Conservation (phyloP, 306 rosid genomes). For the Vicia faba region DNA sequence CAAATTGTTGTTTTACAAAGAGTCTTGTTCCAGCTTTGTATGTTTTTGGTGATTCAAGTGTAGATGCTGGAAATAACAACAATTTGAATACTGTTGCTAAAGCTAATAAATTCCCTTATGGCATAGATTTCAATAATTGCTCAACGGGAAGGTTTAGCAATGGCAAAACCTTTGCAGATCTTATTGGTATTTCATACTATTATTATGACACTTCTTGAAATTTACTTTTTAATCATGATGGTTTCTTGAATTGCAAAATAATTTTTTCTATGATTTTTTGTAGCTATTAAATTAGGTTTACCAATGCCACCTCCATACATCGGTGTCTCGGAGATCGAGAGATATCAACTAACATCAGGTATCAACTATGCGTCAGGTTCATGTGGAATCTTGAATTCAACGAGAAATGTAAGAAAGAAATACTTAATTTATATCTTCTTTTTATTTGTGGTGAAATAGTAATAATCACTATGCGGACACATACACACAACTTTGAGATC, state of each 20-base stretch:
- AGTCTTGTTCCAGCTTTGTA: constrained; percentile 19
- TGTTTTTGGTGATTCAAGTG: constrained; percentile 27
- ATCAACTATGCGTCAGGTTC: constrained; percentile 15
- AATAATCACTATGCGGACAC: too few relatives aligned
- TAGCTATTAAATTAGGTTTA: constrained; percentile 11
- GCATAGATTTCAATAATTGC: constrained; percentile 17
- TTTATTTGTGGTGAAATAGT: too few relatives aligned
- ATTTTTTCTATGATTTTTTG: background rate
- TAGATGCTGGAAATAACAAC: constrained; percentile 26
- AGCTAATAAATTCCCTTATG: constrained; percentile 5
- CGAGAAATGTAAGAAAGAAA: constrained; percentile 8
- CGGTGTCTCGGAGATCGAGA: background rate
- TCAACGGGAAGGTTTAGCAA: constrained; percentile 13
- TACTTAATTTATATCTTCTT: too few relatives aligned
- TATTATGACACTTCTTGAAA: too few relatives aligned
- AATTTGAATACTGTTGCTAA: constrained; percentile 13
- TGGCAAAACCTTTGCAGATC: constrained; percentile 23
- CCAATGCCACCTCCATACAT: constrained; percentile 25
- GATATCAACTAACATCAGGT: constrained; percentile 7
- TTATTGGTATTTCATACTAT: background rate
- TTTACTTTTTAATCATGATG: too few relatives aligned
- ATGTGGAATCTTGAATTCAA: constrained; percentile 24
- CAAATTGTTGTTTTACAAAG: background rate
- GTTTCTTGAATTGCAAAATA: background rate
- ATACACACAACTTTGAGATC: too few relatives aligned